phyloP scores from a whole-genome alignment of 2,329 filamentous ascomycete species.

The Sordariomycetes sp. region DNA sequence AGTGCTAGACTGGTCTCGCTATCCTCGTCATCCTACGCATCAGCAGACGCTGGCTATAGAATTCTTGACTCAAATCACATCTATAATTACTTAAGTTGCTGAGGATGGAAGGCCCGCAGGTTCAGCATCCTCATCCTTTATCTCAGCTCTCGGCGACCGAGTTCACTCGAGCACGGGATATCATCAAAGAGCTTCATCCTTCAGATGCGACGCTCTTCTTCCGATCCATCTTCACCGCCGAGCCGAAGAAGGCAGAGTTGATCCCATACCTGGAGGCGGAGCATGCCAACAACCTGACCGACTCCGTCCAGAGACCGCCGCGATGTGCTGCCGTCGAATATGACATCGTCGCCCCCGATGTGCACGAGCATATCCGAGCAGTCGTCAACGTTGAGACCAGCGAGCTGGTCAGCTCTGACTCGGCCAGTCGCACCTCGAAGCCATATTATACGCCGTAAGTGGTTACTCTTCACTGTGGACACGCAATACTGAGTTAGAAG shows the following conservation, averaged over 20 bases:
- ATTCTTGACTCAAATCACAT: too few relatives aligned
- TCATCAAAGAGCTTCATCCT: slow-evolving; percentile 24
- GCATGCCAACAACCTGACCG: slow-evolving; percentile 38
- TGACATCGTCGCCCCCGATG: slow-evolving; percentile 21
- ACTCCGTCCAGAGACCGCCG: slow-evolving; percentile 29
- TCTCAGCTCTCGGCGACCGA: slow-evolving; percentile 40
- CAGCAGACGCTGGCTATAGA: too few relatives aligned
- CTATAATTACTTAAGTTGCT: too few relatives aligned
- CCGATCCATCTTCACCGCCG: slow-evolving; percentile 55
- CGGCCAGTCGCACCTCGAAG: slow-evolving; percentile 18
- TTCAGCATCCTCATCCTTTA: slow-evolving; percentile 40
- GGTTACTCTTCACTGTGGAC: neutral
- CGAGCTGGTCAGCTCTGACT: too few relatives aligned
- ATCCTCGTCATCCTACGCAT: too few relatives aligned
- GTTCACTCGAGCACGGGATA: slow-evolving; percentile 35
- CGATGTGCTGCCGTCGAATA: slow-evolving; percentile 37
- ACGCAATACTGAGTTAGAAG: slow-evolving; percentile 9
- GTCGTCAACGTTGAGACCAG: slow-evolving; percentile 26
- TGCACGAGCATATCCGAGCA: slow-evolving; percentile 22
- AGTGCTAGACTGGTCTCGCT: too few relatives aligned
- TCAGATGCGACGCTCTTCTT: slow-evolving; percentile 19
- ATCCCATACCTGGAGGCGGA: slow-evolving; percentile 54
- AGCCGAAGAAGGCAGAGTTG: slow-evolving; percentile 50
- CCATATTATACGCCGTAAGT: slow-evolving; percentile 24
- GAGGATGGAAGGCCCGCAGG: too few relatives aligned